These are phyloP conservation scores for Jamesozyma piceae DNA, from an alignment of 805 yeast genomes.

Conservation along the genomic window DNA sequence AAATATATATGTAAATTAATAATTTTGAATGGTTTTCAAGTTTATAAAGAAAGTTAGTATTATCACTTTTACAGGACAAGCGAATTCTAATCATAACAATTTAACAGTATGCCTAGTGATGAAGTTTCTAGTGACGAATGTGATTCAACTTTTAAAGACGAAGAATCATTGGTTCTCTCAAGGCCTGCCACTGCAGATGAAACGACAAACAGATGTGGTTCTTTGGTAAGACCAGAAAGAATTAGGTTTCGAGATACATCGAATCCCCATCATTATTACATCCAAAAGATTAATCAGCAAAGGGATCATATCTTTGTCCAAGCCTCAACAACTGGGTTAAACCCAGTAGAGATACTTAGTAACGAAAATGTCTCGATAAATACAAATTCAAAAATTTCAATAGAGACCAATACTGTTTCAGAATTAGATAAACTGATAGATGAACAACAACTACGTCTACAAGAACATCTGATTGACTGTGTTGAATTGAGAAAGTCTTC, in stretches of 20 bases:
- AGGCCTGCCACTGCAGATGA: conserved; percentile 10
- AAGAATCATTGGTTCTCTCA: conserved; percentile 29
- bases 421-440: background rate
- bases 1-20: no score
- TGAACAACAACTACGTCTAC: background rate
- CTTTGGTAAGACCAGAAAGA: conserved; percentile 79
- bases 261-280: conserved; percentile 69
- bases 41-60: no score
- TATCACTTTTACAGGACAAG: no score
- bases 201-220: conserved; percentile 31
- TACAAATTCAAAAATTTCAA: background rate
- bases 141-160: conserved; percentile 1
- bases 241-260: conserved; percentile 48
- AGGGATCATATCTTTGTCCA: conserved; percentile 50
- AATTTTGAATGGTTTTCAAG: no score
- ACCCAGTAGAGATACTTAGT: conserved; percentile 33
- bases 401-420: background rate
- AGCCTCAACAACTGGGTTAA: conserved; percentile 63
- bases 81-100: no score
- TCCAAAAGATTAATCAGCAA: conserved; percentile 64
- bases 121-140: background rate
- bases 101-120: background rate
- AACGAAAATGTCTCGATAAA: background rate
- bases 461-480: background rate
- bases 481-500: background rate